Evolutionary conservation across 139 green algal genomes (phyloP).

Genomic region (Nannochloris sp.): DNA sequence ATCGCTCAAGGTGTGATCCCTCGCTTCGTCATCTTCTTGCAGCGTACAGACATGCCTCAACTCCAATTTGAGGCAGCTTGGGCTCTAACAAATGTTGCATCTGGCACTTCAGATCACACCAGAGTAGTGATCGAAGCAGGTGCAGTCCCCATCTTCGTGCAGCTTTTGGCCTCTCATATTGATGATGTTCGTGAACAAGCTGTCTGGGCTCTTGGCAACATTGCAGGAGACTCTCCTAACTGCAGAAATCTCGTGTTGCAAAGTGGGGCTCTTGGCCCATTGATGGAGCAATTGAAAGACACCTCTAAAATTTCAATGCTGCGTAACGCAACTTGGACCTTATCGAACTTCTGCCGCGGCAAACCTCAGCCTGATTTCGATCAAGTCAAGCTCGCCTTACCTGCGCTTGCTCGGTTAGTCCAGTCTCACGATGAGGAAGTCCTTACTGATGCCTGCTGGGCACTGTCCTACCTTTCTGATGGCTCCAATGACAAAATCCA

Average conservation of each 20-base stretch:
- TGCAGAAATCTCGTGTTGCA: constrained; percentile 93
- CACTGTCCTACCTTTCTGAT: constrained; percentile 96
- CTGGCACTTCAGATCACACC: constrained; percentile 94
- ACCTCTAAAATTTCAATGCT: constrained; percentile 94
- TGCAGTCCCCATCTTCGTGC: constrained; percentile 97
- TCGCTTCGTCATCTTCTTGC: constrained; percentile 95
- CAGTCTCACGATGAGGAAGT: constrained; percentile 61
- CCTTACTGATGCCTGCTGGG: constrained; percentile 98
- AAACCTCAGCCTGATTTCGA: constrained; percentile 78
- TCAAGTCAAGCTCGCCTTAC: constrained; percentile 79
- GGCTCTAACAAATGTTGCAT: constrained; percentile 98
- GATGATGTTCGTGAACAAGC: constrained; percentile 97
- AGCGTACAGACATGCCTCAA: constrained; percentile 73
- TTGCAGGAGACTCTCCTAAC: constrained; percentile 85
- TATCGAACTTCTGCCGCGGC: constrained; percentile 99
- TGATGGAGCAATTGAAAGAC: constrained; percentile 89
- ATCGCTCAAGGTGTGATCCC: constrained; percentile 93
- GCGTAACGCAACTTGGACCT: constrained; percentile 99
- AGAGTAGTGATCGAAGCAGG: constrained; percentile 93
- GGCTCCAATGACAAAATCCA: constrained; percentile 99
- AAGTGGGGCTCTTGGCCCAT: constrained; percentile 72
- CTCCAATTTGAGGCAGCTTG: constrained; percentile 94
- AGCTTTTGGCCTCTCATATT: constrained; percentile 79
- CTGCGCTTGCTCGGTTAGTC: constrained; percentile 85
- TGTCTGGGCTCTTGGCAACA: constrained; percentile 99